Percentiles rank a stretch among this genome's conserved stretches.
Conservation (phyloP, 768 basidiomycete species). For the Boletus sp. region DNA sequence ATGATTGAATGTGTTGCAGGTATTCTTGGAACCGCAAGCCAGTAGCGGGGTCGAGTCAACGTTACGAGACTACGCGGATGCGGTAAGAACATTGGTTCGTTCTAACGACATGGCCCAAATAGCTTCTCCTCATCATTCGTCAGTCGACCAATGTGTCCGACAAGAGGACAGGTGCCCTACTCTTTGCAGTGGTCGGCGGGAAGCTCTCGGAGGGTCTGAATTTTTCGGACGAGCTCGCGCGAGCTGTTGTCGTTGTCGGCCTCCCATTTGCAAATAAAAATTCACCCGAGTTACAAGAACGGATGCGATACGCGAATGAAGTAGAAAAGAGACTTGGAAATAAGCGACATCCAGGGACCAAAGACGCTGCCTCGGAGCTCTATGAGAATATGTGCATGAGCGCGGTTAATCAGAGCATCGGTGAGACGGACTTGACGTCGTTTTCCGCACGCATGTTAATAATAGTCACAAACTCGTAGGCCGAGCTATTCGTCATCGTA, state of each 20-base stretch:
- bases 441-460: not conserved
- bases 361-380: conserved; percentile 75
- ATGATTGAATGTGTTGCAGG: conserved; percentile 39
- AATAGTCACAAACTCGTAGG: conserved; percentile 44
- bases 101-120: not conserved
- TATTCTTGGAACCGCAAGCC: conserved; percentile 88
- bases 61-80: conserved; percentile 68
- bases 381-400: conserved; percentile 93
- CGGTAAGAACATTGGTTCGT: conserved; percentile 35
- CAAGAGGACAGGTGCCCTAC: conserved; percentile 61
- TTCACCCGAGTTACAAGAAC: conserved; percentile 88
- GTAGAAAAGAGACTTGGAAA: conserved; percentile 46
- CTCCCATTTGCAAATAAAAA: conserved; percentile 91
- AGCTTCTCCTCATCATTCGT: conserved; percentile 3
- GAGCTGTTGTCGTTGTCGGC: conserved; percentile 84
- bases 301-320: conserved; percentile 83
- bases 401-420: conserved; percentile 96
- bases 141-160: conserved; percentile 23
- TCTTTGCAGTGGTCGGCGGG: conserved; percentile 94
- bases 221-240: conserved; percentile 77
- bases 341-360: conserved; percentile 37
- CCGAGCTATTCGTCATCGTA: conserved; percentile 86
- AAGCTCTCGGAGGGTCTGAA: conserved; percentile 94
- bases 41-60: conserved; percentile 69
- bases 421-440: conserved; percentile 39